Conservation (phyloP, 352 stramenopile species). For the Phytophthora megakarya region DNA sequence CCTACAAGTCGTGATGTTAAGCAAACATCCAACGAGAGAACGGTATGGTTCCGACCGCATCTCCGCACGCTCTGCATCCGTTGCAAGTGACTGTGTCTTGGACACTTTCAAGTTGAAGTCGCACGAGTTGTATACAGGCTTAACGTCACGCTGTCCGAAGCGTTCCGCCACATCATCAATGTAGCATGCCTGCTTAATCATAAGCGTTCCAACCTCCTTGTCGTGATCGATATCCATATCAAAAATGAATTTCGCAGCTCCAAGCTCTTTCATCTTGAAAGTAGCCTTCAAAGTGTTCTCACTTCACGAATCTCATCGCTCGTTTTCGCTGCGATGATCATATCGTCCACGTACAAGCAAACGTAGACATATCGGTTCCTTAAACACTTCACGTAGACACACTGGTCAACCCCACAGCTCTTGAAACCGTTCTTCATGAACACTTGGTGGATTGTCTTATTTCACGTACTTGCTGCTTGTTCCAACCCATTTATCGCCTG, state of each 20-base stretch:
- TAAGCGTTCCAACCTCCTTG: neutral
- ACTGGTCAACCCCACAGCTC: constrained; percentile 19
- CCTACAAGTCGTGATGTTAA: too few species aligned
- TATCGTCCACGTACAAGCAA: constrained; percentile 3
- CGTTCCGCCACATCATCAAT: constrained; percentile 3
- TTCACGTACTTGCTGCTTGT: constrained; percentile 27
- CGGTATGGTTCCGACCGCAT: too few species aligned
- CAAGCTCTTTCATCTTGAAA: constrained; percentile 28
- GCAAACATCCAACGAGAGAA: too few species aligned
- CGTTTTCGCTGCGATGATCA: constrained; percentile 26
- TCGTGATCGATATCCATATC: constrained; percentile 27
- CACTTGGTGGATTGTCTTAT: constrained; percentile 25
- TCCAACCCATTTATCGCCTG: constrained; percentile 30
- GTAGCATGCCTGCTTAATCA: constrained; percentile 1
- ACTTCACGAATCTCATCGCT: constrained; percentile 5
- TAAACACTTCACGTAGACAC: constrained; percentile 34
- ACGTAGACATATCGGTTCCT: constrained; percentile 14
- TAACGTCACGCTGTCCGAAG: neutral
- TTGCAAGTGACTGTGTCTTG: too few species aligned
- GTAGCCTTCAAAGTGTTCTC: neutral
- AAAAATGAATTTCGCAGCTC: constrained; percentile 9
- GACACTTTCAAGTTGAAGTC: neutral
- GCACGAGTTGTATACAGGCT: neutral
- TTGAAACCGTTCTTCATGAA: constrained; percentile 24
- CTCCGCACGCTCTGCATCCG: too few species aligned